Evolutionary conservation across 2,329 filamentous ascomycete species (phyloP).

Genomic region (Aspergillus jensenii): DNA sequence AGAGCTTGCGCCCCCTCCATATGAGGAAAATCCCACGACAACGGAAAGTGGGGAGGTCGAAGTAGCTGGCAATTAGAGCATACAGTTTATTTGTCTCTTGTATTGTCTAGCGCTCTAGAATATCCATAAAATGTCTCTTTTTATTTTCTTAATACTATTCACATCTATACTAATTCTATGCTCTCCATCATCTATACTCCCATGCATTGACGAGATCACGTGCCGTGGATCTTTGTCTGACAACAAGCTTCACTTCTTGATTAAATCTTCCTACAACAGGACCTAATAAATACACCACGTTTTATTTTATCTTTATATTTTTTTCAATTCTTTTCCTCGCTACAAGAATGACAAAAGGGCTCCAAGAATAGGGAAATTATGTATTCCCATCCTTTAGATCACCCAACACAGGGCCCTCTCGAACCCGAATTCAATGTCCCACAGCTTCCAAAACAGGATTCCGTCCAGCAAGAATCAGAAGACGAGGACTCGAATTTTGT

Average conservation of each 20-base stretch:
- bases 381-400: neutral
- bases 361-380: neutral
- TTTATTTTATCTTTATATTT: neutral
- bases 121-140: neutral
- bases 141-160: neutral
- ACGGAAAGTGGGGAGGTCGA: slow-evolving; percentile 21
- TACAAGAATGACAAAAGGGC: neutral
- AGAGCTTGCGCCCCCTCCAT: slow-evolving; percentile 39
- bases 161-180: neutral
- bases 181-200: neutral
- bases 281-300: neutral
- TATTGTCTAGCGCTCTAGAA: neutral
- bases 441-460: neutral
- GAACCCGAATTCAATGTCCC: slow-evolving; percentile 5
- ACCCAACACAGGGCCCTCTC: neutral
- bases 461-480: slow-evolving; percentile 9
- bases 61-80: slow-evolving; percentile 1
- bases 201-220: neutral
- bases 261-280: neutral
- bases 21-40: slow-evolving; percentile 17
- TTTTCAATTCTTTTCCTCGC: neutral
- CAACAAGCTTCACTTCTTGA: neutral
- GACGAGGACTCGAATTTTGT: slow-evolving; percentile 22
- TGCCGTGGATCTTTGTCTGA: neutral
- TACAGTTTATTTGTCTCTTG: neutral